A percentile compares a stretch with the other conserved stretches of the same genome.
These are phyloP conservation scores for Chaetomiaceae sp. DNA, from an alignment of 2,329 filamentous ascomycete species.

Conservation along the genomic window DNA sequence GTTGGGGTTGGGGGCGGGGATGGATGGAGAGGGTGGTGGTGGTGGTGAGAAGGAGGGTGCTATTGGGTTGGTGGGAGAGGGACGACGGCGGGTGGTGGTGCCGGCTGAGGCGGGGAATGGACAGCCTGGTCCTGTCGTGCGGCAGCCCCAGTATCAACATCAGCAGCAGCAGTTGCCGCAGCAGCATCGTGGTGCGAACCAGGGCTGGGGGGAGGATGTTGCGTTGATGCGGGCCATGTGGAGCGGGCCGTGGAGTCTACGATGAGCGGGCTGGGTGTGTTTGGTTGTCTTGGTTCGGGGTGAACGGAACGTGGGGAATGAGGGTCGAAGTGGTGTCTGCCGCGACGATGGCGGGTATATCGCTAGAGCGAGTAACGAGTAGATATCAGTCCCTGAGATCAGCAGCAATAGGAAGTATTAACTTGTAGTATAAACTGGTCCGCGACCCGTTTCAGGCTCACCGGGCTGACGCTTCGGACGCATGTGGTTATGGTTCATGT, in stretches of 20 bases:
- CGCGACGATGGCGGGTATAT: too few species aligned
- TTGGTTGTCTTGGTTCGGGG: too few species aligned
- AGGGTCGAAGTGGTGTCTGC: too few species aligned
- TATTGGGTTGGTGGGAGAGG: not conserved
- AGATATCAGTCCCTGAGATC: slow-evolving; percentile 1
- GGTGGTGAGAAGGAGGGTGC: not conserved
- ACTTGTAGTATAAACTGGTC: not conserved
- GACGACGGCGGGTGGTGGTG: not conserved
- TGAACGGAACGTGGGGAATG: too few species aligned
- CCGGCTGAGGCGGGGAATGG: too few species aligned
- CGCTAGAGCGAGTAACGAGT: slow-evolving; percentile 8
- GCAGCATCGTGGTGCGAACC: slow-evolving; percentile 1
- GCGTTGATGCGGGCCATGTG: slow-evolving; percentile 19
- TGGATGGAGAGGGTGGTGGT: not conserved
- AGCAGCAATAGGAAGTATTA: slow-evolving; percentile 12
- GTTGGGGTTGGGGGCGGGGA: not conserved
- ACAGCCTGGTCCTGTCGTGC: not conserved
- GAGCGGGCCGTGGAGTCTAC: slow-evolving; percentile 20
- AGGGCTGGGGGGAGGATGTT: slow-evolving; percentile 15
- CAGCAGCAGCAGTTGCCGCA: too few species aligned
- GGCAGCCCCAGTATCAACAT: too few species aligned
- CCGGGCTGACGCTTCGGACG: too few species aligned
- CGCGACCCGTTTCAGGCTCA: too few species aligned
- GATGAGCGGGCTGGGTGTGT: slow-evolving; percentile 1
- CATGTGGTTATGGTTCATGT: too few species aligned